A percentile compares a stretch with the other conserved stretches of the same genome.
phyloP scores from a whole-genome alignment of 805 yeast species.

The Ogataea neopini region DNA sequence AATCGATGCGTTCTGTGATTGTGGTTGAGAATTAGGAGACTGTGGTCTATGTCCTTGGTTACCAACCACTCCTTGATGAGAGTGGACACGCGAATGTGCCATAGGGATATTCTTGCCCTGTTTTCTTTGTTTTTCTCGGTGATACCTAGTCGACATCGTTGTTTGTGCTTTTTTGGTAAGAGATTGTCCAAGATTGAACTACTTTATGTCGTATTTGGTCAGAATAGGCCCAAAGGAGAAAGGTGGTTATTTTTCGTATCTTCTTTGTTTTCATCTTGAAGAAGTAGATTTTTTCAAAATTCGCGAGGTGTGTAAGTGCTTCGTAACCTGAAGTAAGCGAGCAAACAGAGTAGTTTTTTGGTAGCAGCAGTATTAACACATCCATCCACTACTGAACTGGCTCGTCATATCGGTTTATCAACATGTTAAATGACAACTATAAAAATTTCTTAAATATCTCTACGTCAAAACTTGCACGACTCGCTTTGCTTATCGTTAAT shows the following conservation, averaged over 20 bases:
- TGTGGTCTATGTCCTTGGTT: constrained; percentile 17
- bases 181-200: neutral
- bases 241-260: neutral
- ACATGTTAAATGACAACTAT: no score
- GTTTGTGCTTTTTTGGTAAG: neutral
- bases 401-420: no score
- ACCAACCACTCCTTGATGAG: constrained; percentile 15
- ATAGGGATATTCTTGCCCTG: constrained; percentile 16
- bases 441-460: no score
- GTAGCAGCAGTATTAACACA: no score
- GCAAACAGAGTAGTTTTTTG: no score
- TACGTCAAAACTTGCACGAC: neutral
- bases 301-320: neutral
- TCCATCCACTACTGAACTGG: no score
- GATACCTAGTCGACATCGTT: constrained; percentile 20
- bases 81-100: constrained; percentile 17
- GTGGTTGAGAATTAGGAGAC: constrained; percentile 18
- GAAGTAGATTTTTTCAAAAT: neutral
- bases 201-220: neutral
- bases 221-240: neutral
- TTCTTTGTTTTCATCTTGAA: neutral
- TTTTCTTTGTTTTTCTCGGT: constrained; percentile 25
- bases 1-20: constrained; percentile 26
- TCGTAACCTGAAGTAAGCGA: neutral
- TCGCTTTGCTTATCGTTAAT: neutral